Evolutionary conservation across 2,329 filamentous ascomycete genomes (phyloP).

Genomic region (Neonectria hederae): DNA sequence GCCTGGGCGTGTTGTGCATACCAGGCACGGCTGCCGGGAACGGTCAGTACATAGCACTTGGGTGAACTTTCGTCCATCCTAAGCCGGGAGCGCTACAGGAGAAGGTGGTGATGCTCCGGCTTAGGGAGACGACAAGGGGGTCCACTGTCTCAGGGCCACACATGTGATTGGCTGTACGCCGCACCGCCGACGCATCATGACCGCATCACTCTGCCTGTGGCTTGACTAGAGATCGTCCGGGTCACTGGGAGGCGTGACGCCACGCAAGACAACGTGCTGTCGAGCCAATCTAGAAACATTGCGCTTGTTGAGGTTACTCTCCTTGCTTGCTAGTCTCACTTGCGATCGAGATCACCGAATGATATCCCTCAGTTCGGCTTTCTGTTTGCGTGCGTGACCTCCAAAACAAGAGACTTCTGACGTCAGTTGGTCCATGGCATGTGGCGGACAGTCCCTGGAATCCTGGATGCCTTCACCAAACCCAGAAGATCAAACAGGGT

Average conservation of each 20-base stretch:
- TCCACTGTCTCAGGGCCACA: constrained; percentile 21
- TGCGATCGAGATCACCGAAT: constrained; percentile 34
- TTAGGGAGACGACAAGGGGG: constrained; percentile 2
- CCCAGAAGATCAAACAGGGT: not conserved
- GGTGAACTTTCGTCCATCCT: not conserved
- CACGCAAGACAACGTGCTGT: constrained; percentile 11
- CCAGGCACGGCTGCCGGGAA: constrained; percentile 10
- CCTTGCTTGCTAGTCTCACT: constrained; percentile 23
- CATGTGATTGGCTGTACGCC: constrained; percentile 20
- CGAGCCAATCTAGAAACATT: constrained; percentile 29
- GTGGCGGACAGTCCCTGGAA: not conserved
- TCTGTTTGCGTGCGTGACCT: not conserved
- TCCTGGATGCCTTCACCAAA: not conserved
- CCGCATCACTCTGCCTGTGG: constrained; percentile 34
- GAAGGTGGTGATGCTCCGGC: constrained; percentile 14
- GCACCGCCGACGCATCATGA: constrained; percentile 32
- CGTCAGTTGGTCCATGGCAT: not conserved
- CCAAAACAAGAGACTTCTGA: not conserved
- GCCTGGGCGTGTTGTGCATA: not conserved
- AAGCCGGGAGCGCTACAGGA: constrained; percentile 2
- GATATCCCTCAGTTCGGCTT: constrained; percentile 10
- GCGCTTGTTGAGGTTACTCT: constrained; percentile 21
- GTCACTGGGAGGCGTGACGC: constrained; percentile 1
- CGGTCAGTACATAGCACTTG: constrained; percentile 1
- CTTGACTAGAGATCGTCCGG: constrained; percentile 12